Evolutionary conservation across 2,329 filamentous ascomycete genomes (phyloP).

Genomic region (Fusarium pseudograminearum): DNA sequence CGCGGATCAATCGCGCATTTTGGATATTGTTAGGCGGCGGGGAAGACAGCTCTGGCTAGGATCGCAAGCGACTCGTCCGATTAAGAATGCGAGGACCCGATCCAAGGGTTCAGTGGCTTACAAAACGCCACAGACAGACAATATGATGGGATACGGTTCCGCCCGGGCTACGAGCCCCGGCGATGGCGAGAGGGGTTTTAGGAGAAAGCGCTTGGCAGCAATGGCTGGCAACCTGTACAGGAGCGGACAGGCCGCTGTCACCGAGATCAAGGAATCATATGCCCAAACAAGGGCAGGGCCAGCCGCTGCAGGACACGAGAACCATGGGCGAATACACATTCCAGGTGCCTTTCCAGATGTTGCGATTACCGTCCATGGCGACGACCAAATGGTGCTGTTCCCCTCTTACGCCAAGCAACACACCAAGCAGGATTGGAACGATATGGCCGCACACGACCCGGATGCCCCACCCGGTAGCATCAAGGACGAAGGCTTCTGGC

Average conservation of each 20-base stretch:
- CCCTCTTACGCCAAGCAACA: conserved; percentile 90
- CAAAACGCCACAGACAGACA: conserved; percentile 48
- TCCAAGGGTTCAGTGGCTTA: conserved; percentile 48
- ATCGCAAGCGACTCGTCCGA: conserved; percentile 45
- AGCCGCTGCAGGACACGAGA: conserved; percentile 47
- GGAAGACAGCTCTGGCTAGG: conserved; percentile 62
- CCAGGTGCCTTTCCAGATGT: conserved; percentile 87
- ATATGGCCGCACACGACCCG: conserved; percentile 46
- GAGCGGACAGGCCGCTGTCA: conserved; percentile 68
- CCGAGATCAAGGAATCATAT: conserved; percentile 70
- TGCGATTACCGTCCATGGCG: conserved; percentile 80
- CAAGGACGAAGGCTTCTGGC: conserved; percentile 80
- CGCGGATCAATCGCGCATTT: conserved; percentile 60
- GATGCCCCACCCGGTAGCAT: conserved; percentile 56
- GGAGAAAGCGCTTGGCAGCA: conserved; percentile 80
- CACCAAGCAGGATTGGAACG: conserved; percentile 60
- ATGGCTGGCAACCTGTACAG: conserved; percentile 70
- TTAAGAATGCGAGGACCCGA: conserved; percentile 52
- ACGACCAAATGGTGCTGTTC: conserved; percentile 94
- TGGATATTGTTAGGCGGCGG: conserved; percentile 58
- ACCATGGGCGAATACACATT: conserved; percentile 59
- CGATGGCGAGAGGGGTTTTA: conserved; percentile 72
- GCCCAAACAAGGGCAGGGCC: conserved; percentile 61
- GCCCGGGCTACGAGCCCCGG: conserved; percentile 46
- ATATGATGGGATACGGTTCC: conserved; percentile 48